Conservation (phyloP, 148 eudicot genomes). For the Camellia sinensis region DNA sequence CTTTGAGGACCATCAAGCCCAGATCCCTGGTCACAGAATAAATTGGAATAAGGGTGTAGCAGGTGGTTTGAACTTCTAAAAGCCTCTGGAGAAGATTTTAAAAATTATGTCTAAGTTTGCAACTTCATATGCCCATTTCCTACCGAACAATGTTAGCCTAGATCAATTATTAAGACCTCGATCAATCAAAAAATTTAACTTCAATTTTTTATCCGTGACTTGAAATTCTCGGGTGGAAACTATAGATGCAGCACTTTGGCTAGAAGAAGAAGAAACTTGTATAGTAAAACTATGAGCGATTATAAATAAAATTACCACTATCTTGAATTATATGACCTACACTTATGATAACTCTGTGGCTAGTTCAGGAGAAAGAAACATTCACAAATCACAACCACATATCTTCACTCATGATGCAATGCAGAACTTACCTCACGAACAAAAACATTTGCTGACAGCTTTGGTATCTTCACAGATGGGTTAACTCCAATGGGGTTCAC, state of each 20-base stretch:
- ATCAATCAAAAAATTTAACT: neutral
- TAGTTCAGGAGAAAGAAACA: slow-evolving; percentile 3
- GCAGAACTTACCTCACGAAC: slow-evolving; percentile 37
- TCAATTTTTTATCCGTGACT: too few relatives aligned
- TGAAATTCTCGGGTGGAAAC: too few relatives aligned
- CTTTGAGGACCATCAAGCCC: too few relatives aligned
- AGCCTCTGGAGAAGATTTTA: too few relatives aligned
- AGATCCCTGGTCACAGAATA: too few relatives aligned
- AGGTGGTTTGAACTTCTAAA: too few relatives aligned
- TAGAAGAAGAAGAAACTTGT: too few relatives aligned
- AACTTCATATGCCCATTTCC: neutral
- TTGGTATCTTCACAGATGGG: slow-evolving; percentile 20
- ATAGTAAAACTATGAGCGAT: neutral
- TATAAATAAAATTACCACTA: neutral
- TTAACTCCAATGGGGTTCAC: slow-evolving; percentile 22
- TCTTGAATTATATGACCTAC: neutral
- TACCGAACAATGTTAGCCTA: too few relatives aligned
- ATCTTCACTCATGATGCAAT: neutral
- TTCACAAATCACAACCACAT: neutral
- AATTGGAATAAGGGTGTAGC: too few relatives aligned
- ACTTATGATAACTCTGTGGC: neutral
- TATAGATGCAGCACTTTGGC: too few relatives aligned
- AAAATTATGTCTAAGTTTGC: too few relatives aligned
- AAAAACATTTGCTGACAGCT: slow-evolving; percentile 42
- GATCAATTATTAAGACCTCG: neutral